Base-by-base conservation (phyloP, 805 yeast genomes). In the Starmera dryadoides region DNA sequence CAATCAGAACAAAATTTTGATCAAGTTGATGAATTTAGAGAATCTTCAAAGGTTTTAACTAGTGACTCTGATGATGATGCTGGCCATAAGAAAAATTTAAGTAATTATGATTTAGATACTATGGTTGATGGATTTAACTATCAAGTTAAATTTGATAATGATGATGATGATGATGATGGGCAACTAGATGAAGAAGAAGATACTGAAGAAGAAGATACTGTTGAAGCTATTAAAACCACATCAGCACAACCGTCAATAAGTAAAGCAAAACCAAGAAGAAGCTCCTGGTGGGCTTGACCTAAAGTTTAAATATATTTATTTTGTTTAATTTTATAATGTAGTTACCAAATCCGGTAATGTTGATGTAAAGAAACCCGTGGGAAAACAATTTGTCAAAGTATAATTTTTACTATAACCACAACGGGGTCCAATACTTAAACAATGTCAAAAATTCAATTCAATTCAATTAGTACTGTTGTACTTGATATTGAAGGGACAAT, bases 401-500 rank as follows among this genome's bases (percentile, higher is more conserved):
- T 8, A 11, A 23, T 23, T n/a, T n/a, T 14, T 5, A 14, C 7
- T 29, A 16, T 12, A 14, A 6, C 15, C 15, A 12, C 23, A 20
- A n/a, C 21, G 18, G 17, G 10, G 9, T 6, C 14, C 16, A 12
- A 20, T 10, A 4, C 23, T 5, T 12, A 29, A 34, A 17, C 4
- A 7, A 34, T 34, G 36, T 19, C 26, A 7, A 28, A 15, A 11
- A 19, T 28, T 3, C 20, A 32, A 6, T n/a, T 37, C 15, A 20
- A 30, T 5, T 16, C 25, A 6, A 37, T 52, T 31, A 45, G 47
- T 22, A 59, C 69, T 1, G 53, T 75, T 9, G 57, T 83, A 2
- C 66, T 88, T 6, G 95, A 86, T 48, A 86, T 87, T 28, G 98
- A 89, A 56, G 98, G 98, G 15, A 89, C 97, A 0, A 79, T 89